A percentile compares a stretch with the other conserved stretches of the same genome.
Evolutionary conservation across 2,329 filamentous ascomycete genomes (phyloP).

Genomic region (Colletotrichum zoysiae): DNA sequence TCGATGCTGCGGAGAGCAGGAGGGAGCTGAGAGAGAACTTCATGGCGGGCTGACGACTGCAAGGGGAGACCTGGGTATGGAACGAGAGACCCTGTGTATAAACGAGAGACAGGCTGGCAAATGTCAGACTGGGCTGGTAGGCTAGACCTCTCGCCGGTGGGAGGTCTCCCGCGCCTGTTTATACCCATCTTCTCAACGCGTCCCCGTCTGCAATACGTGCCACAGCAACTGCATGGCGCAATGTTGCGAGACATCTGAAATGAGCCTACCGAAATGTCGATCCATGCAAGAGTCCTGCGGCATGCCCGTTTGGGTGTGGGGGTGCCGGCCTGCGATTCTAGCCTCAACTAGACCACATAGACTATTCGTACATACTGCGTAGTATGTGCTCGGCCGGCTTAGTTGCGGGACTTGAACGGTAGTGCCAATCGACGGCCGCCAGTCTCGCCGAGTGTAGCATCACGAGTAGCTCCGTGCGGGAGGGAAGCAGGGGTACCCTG

Average conservation of each 20-base stretch:
- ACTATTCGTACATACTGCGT: too few relatives aligned
- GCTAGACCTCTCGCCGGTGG: too few relatives aligned
- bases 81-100: neutral
- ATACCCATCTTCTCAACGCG: neutral
- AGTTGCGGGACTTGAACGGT: neutral
- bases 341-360: conserved; percentile 11
- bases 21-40: conserved; percentile 19
- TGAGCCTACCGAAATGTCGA: neutral
- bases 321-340: conserved; percentile 23
- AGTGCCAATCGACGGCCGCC: neutral
- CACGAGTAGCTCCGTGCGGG: neutral
- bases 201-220: conserved; percentile 15
- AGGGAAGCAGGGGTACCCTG: neutral
- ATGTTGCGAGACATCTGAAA: conserved; percentile 26
- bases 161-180: neutral
- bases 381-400: neutral
- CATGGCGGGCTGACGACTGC: neutral
- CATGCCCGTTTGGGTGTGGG: conserved; percentile 29
- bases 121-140: neutral
- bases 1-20: conserved; percentile 23
- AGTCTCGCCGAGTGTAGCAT: conserved; percentile 3
- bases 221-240: conserved; percentile 27
- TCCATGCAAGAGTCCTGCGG: conserved; percentile 5
- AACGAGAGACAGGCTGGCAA: conserved; percentile 4
- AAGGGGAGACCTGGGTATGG: neutral